phyloP scores from a whole-genome alignment of 2,329 filamentous ascomycete species.

The Raffaelea arxii region DNA sequence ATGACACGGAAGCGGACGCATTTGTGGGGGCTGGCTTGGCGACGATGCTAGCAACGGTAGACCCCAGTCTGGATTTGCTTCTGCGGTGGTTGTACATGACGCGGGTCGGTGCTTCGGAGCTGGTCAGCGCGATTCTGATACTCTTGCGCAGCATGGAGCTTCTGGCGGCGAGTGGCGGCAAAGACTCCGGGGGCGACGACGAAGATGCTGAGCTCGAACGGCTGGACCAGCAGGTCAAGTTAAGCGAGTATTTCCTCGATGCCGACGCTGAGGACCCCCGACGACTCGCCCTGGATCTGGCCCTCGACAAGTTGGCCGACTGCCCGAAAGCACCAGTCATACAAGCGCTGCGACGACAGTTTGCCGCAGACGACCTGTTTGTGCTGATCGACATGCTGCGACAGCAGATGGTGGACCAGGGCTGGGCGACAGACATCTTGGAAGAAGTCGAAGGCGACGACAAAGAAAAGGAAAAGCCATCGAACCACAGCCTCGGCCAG shows the following conservation, averaged over 20 bases:
- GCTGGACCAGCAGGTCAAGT: slow-evolving; percentile 54
- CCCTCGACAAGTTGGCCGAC: slow-evolving; percentile 59
- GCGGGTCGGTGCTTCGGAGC: slow-evolving; percentile 54
- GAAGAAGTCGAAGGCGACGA: slow-evolving; percentile 32
- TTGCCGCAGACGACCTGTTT: slow-evolving; percentile 58
- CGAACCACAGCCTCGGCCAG: slow-evolving; percentile 57
- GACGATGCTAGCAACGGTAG: slow-evolving; percentile 51
- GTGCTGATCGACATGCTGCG: slow-evolving; percentile 64
- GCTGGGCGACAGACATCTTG: slow-evolving; percentile 58
- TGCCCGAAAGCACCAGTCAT: slow-evolving; percentile 53
- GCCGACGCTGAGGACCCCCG: slow-evolving; percentile 50
- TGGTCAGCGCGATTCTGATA: slow-evolving; percentile 54
- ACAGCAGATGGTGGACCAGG: slow-evolving; percentile 62
- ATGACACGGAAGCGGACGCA: slow-evolving; percentile 31
- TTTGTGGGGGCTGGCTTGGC: slow-evolving; percentile 52
- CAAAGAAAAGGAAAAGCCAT: slow-evolving; percentile 23
- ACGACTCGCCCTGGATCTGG: slow-evolving; percentile 54
- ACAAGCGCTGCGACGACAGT: slow-evolving; percentile 50
- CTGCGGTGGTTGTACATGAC: slow-evolving; percentile 56
- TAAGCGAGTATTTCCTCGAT: slow-evolving; percentile 58
- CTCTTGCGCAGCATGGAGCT: slow-evolving; percentile 62
- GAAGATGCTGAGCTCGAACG: slow-evolving; percentile 44
- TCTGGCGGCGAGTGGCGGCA: slow-evolving; percentile 31
- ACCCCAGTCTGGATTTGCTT: slow-evolving; percentile 58
- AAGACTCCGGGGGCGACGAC: slow-evolving; percentile 19